phyloP scores from a whole-genome alignment of 257 asterid species.

The Solanum corneliomulleri region DNA sequence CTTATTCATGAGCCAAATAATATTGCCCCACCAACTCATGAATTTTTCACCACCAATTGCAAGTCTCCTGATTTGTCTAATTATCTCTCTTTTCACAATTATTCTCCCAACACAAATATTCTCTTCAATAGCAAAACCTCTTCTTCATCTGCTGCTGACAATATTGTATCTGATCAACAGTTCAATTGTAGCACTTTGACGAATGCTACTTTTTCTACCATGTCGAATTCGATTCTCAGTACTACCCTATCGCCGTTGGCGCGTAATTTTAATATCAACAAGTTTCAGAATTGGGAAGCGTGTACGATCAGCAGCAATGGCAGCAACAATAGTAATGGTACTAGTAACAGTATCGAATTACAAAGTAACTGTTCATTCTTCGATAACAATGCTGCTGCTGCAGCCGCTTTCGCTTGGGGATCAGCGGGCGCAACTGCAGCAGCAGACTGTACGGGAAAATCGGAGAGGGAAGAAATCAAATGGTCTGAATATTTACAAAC shows the following conservation, averaged over 20 bases:
- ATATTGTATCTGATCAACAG: constrained; percentile 21
- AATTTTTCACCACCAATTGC: constrained; percentile 29
- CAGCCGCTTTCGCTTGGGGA: constrained; percentile 27
- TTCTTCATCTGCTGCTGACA: constrained; percentile 2
- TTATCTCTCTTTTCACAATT: constrained; percentile 37
- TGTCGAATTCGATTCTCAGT: neutral
- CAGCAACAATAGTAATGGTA: neutral
- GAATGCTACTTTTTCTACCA: neutral
- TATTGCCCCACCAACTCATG: constrained; percentile 23
- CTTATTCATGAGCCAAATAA: neutral
- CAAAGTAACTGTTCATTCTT: constrained; percentile 24
- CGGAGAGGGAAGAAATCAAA: constrained; percentile 39
- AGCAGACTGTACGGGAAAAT: constrained; percentile 15
- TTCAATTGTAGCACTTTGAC: neutral
- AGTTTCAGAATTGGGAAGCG: constrained; percentile 27
- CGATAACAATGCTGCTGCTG: constrained; percentile 7
- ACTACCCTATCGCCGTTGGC: neutral
- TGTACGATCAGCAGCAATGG: neutral
- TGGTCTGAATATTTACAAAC: constrained; percentile 74
- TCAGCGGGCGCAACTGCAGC: neutral
- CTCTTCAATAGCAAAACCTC: constrained; percentile 26
- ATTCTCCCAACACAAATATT: constrained; percentile 13
- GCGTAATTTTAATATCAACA: constrained; percentile 6
- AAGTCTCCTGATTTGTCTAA: constrained; percentile 27
- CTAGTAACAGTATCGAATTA: constrained; percentile 7